Evolutionary conservation across 2,329 filamentous ascomycete species (phyloP).

Genomic region (Aspergillus sojae): DNA sequence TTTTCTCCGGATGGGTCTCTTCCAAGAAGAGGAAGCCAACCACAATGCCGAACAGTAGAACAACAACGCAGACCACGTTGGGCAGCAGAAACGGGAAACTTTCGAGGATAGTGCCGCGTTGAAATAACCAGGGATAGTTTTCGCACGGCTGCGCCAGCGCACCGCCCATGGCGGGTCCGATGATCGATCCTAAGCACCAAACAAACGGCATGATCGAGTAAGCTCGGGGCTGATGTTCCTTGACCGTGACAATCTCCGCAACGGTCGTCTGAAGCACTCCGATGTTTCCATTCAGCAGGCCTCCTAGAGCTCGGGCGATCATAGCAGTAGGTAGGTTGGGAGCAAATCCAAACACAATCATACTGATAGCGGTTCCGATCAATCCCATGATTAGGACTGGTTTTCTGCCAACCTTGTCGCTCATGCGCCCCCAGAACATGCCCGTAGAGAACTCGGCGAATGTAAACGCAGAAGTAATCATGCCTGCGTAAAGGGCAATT

Average conservation of each 20-base stretch:
- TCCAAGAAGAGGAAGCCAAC: conserved; percentile 86
- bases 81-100: conserved; percentile 86
- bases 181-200: conserved; percentile 95
- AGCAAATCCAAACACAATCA: conserved; percentile 89
- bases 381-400: conserved; percentile 89
- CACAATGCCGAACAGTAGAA: conserved; percentile 74
- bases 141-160: conserved; percentile 83
- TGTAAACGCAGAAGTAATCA: conserved; percentile 95
- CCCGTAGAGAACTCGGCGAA: conserved; percentile 93
- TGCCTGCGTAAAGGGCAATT: conserved; percentile 89
- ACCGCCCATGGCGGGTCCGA: conserved; percentile 89
- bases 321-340: conserved; percentile 79
- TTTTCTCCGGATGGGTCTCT: conserved; percentile 87
- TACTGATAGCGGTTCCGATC: conserved; percentile 86
- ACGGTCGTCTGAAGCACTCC: conserved; percentile 95
- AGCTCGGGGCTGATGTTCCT: conserved; percentile 90
- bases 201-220: conserved; percentile 98
- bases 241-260: conserved; percentile 87
- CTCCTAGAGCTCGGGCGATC: conserved; percentile 83
- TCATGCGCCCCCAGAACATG: conserved; percentile 89
- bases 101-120: conserved; percentile 76
- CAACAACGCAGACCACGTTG: conserved; percentile 84
- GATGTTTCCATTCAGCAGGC: conserved; percentile 93
- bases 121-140: conserved; percentile 76
- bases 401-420: conserved; percentile 89